Base-by-base conservation (phyloP, 768 basidiomycete genomes). In the Fistulinella prunicolor region DNA sequence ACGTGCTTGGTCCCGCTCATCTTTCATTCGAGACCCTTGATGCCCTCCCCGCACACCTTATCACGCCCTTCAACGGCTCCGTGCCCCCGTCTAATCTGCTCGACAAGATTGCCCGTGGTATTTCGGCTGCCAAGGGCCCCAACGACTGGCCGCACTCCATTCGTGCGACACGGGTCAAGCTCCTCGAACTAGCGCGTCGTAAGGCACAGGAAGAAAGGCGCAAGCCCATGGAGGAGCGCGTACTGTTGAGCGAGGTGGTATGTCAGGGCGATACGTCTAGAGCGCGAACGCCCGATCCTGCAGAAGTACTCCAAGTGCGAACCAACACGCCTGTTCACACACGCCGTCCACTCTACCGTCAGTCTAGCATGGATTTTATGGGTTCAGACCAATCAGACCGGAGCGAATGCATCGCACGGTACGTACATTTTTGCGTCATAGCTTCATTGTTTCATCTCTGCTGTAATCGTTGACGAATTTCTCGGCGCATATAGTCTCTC, bases 361-460 rank as follows among this genome's bases (percentile, higher is more conserved):
- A 89, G 70, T 88, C 87, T 20, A 89, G 87, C 64, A 91, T 91
- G 89, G 89, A 92, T 61, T 90, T 89, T 55, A 80, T 92, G 68
- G 79, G 77, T 50, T 66, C 64, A 10, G 65, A 75, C 24, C 73
- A 74, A 43, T 72, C 69, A 34, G 61, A 69, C 40, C 53, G 46
- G 41, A 79, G 74, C 46, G 75, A 81, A 43, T 72, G 72, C 44
- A 81, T 89, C 60, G 73, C 76, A 47, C 77, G 80, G 88, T 89
- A 67, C 45, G 80, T 73, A n/a, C 30, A 43, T 51, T 14, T 17
- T 51, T 48, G 47, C 42, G 24, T 43, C 14, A 16, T 32, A 3
- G 24, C 45, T 50, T 50, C 39, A 26, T 29, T 20, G 9, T 38
- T 29, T 29, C 26, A 51, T 50, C 43, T 24, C 19, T 19, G 38